phyloP scores from a whole-genome alignment of 192 early-diverging fungal species.

The Radiomyces spectabilis region DNA sequence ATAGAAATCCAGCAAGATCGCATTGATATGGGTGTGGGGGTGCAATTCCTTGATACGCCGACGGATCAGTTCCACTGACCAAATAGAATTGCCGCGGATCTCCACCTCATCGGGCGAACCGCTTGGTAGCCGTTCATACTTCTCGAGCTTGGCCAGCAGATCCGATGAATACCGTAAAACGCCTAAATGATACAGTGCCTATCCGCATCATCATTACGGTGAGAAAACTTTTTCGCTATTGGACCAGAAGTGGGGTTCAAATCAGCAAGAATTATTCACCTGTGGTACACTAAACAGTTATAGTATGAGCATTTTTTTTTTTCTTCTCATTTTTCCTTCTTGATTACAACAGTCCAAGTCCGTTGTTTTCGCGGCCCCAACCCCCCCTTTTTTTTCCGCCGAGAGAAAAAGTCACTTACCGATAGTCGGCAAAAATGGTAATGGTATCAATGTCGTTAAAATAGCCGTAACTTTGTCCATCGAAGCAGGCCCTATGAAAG shows the following conservation, averaged over 20 bases:
- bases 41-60: constrained; percentile 33
- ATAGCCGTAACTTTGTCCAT: constrained; percentile 47
- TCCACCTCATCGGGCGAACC: constrained; percentile 67
- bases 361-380: too few relatives aligned
- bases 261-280: too few relatives aligned
- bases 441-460: constrained; percentile 72
- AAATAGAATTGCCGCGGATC: constrained; percentile 75
- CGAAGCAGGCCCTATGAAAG: constrained; percentile 65
- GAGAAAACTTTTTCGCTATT: not conserved
- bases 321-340: not conserved
- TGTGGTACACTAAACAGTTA: constrained; percentile 22
- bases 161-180: constrained; percentile 58
- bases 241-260: not conserved
- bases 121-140: constrained; percentile 35
- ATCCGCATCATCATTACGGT: not conserved
- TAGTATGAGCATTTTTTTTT: not conserved
- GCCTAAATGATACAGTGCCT: constrained; percentile 66
- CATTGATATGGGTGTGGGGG: constrained; percentile 43
- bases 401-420: too few relatives aligned
- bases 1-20: constrained; percentile 82
- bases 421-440: constrained; percentile 91
- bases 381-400: too few relatives aligned
- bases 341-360: too few relatives aligned
- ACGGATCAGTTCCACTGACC: constrained; percentile 64
- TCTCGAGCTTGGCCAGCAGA: constrained; percentile 38